Evolutionary conservation across 805 yeast genomes (phyloP), one percentile per base, ranked within the genome.

Genomic region (Barnettozyma botsteinii): DNA sequence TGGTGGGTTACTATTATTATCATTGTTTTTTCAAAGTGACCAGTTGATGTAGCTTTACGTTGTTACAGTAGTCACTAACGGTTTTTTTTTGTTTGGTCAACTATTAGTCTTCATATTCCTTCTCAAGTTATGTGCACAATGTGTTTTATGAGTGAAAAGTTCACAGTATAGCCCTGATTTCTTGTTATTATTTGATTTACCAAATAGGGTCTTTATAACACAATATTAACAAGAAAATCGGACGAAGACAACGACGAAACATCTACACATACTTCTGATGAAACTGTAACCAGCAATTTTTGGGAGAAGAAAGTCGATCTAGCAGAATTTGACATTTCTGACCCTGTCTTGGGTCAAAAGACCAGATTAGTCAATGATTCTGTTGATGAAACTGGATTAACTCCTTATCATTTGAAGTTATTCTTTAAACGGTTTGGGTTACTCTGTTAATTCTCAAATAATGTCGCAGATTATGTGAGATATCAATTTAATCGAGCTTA

Each of bases 311-410:
- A 41, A 33, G 51, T 50, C 17, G 54, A 50, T 15, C 38, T 49
- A 3, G 23, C 48, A 2, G 42, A 41, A n/a, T 40, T 19, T n/a
- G 39, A 38, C 29, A 26, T 38, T 15, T 33, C 38, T 4, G 78
- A 73, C 46, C 46, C 44, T 4, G 44, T 36, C 5, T 22, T 49
- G 2, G 30, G 40, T 27, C 35, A 39, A 7, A 73, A 72, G 38
- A 69, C 72, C 49, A 55, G 53, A 26, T 53, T 75, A 8, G 56
- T 75, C 31, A 74, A 75, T 52, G 60, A 72, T 41, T 77, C 81
- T 7, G 56, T 77, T 32, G 79, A 77, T 52, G 79, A 77, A 46
- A 73, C 77, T 46, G 82, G 82, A 0, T 75, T 77, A 57, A 76
- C 82, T 2, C 66, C 72, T 66, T 70, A 66, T 43, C 77, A 73